Conservation (phyloP, 495 filamentous ascomycete species). For the Neurospora sp. region DNA sequence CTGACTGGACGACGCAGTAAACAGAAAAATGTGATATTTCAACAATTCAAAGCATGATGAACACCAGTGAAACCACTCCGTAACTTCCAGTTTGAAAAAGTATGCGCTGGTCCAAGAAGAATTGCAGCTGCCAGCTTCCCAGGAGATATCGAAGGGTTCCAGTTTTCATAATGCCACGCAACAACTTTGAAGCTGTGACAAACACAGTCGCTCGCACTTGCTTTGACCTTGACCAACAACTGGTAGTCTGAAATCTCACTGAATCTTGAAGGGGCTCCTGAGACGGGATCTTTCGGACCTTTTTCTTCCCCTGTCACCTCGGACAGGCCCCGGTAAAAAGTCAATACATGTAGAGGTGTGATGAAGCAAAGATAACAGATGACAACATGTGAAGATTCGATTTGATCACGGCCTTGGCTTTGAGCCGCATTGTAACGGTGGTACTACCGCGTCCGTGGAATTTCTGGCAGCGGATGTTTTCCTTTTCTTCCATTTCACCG, state of each 20-base stretch:
- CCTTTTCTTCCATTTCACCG: not conserved
- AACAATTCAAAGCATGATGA: not conserved
- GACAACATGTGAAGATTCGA: not conserved
- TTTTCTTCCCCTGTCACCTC: not conserved
- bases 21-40: not conserved
- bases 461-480: not conserved
- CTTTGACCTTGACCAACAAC: not conserved
- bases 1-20: not conserved
- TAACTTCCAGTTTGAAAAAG: not conserved
- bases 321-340: not conserved
- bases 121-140: not conserved
- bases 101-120: not conserved
- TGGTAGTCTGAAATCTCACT: not conserved
- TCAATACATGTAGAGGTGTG: not conserved
- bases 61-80: not conserved
- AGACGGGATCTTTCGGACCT: not conserved
- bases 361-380: not conserved
- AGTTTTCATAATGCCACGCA: not conserved
- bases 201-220: not conserved
- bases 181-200: not conserved
- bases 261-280: not conserved
- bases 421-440: not conserved
- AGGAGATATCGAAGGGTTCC: not conserved
- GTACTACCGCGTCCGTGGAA: not conserved
- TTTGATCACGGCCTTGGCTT: not conserved